Evolutionary conservation across 805 yeast species (phyloP).

Genomic region (Ascoidea rubescens): DNA sequence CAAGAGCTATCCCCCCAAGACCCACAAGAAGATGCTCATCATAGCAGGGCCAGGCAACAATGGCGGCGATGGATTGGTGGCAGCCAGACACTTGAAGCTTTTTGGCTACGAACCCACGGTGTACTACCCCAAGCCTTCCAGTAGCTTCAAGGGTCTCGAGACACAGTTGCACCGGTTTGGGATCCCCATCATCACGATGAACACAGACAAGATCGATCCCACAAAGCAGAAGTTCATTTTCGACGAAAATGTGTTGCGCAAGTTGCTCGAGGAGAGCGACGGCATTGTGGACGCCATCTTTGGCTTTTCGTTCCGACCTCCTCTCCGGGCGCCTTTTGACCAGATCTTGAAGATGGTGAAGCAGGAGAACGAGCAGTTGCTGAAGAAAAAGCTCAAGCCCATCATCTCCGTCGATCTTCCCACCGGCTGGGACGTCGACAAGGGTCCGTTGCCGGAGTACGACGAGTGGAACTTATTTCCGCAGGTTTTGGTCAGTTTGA

Average conservation of each 20-base stretch:
- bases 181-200: conserved; percentile 36
- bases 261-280: conserved; percentile 21
- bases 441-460: conserved; percentile 39
- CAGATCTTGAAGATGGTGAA: conserved; percentile 27
- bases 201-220: conserved; percentile 19
- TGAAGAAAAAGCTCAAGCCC: conserved; percentile 25
- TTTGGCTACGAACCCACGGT: conserved; percentile 70
- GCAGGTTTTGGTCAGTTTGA: conserved; percentile 58
- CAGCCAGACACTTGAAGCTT: conserved; percentile 77
- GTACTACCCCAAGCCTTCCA: conserved; percentile 45
- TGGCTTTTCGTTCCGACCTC: conserved; percentile 90
- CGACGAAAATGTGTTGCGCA: not conserved
- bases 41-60: conserved; percentile 94
- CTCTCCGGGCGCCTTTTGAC: conserved; percentile 68
- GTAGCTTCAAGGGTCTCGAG: conserved; percentile 42
- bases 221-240: conserved; percentile 14
- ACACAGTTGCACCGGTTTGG: conserved; percentile 54
- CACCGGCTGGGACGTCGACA: conserved; percentile 93
- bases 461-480: conserved; percentile 36
- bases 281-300: conserved; percentile 71
- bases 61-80: conserved; percentile 93
- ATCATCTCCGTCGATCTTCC: conserved; percentile 83
- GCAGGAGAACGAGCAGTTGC: conserved; percentile 1
- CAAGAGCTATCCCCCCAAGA: conserved; percentile 44
- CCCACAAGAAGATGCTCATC: conserved; percentile 39